Evolutionary conservation across 306 rosid genomes (phyloP).

Genomic region (Gynostemma pentaphyllum): DNA sequence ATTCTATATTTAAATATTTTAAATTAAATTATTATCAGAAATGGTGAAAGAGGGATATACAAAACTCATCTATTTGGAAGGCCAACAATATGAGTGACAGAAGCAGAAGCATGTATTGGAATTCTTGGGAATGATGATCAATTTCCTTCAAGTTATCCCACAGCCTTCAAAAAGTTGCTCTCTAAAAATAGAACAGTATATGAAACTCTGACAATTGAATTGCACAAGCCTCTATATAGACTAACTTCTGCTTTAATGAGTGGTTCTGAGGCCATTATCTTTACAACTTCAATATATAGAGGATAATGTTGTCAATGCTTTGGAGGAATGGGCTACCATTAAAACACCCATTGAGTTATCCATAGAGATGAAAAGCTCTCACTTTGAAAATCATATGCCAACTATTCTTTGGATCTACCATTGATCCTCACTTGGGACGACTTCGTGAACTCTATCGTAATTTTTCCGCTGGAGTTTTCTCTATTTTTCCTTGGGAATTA

Average conservation of each 20-base stretch:
- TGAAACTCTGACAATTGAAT: not conserved
- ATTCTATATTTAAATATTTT: too few species aligned
- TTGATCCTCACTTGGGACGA: not conserved
- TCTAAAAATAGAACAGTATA: too few species aligned
- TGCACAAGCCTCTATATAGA: conserved; percentile 21
- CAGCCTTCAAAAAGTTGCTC: not conserved
- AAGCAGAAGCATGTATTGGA: conserved; percentile 4
- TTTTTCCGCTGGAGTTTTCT: not conserved
- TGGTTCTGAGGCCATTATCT: conserved; percentile 5
- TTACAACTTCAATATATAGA: conserved; percentile 12
- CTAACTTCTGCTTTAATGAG: conserved; percentile 7
- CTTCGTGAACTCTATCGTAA: not conserved
- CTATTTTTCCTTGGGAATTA: too few species aligned
- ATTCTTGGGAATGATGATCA: conserved; percentile 14
- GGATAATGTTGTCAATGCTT: not conserved
- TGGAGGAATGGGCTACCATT: conserved; percentile 18
- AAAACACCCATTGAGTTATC: conserved; percentile 16
- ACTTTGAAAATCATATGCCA: conserved; percentile 20
- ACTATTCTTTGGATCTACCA: conserved; percentile 18
- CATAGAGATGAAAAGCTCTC: conserved; percentile 9
- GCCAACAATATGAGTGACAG: conserved; percentile 14
- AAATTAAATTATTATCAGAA: not conserved
- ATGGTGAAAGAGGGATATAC: conserved; percentile 20
- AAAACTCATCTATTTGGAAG: conserved; percentile 18
- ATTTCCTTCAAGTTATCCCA: conserved; percentile 18